Evolutionary conservation across 805 yeast genomes (phyloP).

Genomic region (Saturnispora ahearnii): DNA sequence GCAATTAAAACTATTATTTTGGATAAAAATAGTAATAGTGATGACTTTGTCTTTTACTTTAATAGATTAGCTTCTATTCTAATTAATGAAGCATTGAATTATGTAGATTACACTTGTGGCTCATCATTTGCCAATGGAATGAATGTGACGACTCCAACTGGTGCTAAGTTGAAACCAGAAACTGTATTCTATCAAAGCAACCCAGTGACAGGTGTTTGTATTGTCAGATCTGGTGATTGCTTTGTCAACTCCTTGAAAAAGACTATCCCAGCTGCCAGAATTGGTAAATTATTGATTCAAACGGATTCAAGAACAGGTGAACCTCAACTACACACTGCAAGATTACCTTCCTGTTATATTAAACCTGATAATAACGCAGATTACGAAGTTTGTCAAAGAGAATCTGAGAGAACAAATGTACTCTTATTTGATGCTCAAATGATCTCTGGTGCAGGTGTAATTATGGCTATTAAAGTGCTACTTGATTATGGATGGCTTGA

Average conservation of each 20-base stretch:
- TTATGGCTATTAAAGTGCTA: constrained; percentile 87
- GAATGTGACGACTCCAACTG: constrained; percentile 35
- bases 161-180: constrained; percentile 14
- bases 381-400: neutral
- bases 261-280: constrained; percentile 64
- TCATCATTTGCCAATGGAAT: neutral
- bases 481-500: constrained; percentile 67
- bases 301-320: constrained; percentile 87
- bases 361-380: constrained; percentile 13
- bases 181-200: constrained; percentile 31
- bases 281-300: constrained; percentile 82
- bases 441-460: constrained; percentile 86
- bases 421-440: constrained; percentile 80
- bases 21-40: constrained; percentile 44
- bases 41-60: constrained; percentile 80
- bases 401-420: constrained; percentile 25
- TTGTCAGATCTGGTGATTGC: constrained; percentile 89
- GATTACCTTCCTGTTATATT: constrained; percentile 40
- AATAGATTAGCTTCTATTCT: constrained; percentile 71
- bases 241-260: constrained; percentile 71
- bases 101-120: constrained; percentile 32
- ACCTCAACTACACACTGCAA: constrained; percentile 82
- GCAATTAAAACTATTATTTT: constrained; percentile 68
- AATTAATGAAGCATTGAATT: constrained; percentile 59
- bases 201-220: constrained; percentile 60